Conservation (phyloP, 768 basidiomycete genomes). For the Tylopilus felleus region DNA sequence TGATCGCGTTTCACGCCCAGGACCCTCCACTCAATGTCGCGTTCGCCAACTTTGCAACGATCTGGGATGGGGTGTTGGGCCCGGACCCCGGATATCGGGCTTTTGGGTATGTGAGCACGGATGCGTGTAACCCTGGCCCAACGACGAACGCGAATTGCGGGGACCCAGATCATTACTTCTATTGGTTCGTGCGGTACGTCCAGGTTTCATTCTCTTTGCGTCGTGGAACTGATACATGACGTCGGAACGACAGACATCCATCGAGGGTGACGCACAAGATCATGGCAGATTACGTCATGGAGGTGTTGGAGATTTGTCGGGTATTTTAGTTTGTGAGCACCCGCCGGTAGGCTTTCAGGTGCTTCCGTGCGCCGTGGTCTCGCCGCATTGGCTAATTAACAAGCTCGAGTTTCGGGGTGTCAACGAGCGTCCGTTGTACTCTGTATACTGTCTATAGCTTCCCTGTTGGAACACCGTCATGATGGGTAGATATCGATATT, state of each 20-base stretch:
- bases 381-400: background rate
- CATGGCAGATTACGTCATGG: constrained; percentile 50
- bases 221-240: background rate
- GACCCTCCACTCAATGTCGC: constrained; percentile 37
- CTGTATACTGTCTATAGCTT: background rate
- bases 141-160: constrained; percentile 34
- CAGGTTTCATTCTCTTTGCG: background rate
- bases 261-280: constrained; percentile 47
- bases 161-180: constrained; percentile 49
- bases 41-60: constrained; percentile 45
- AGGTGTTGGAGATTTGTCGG: constrained; percentile 37
- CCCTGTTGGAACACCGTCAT: background rate
- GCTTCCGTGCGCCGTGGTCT: background rate
- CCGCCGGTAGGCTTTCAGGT: background rate
- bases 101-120: constrained; percentile 46
- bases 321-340: constrained; percentile 1
- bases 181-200: constrained; percentile 49
- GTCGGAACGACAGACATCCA: constrained; percentile 38
- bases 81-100: constrained; percentile 41
- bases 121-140: constrained; percentile 35
- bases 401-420: background rate
- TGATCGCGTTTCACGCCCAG: constrained; percentile 33
- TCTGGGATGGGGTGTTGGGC: constrained; percentile 49
- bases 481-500: background rate
- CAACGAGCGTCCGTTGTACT: background rate